These are phyloP conservation scores for Heliamphora exappendiculata DNA, from an alignment of 148 eudicot genomes.

Conservation along the genomic window DNA sequence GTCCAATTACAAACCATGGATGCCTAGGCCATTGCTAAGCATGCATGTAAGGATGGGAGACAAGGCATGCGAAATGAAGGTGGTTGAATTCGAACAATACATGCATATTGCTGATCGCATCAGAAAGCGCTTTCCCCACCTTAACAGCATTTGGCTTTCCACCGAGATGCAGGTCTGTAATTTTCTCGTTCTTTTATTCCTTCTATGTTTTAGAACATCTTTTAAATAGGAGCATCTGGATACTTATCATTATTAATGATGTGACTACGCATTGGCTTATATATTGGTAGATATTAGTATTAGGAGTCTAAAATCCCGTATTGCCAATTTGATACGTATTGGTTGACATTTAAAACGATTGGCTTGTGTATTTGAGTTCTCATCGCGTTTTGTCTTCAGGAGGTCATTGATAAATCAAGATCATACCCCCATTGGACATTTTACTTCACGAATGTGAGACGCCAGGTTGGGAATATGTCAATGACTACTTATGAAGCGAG, in stretches of 20 bases:
- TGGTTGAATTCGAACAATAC: slow-evolving; percentile 72
- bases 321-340: too few species aligned
- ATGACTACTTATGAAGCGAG: slow-evolving; percentile 92
- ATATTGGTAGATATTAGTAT: too few species aligned
- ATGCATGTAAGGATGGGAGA: slow-evolving; percentile 98
- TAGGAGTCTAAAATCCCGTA: too few species aligned
- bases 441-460: slow-evolving; percentile 60
- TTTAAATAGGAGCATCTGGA: too few species aligned
- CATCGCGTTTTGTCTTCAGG: slow-evolving; percentile 20
- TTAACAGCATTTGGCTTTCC: slow-evolving; percentile 75
- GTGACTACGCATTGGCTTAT: too few species aligned
- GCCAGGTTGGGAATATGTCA: slow-evolving; percentile 68
- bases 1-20: slow-evolving; percentile 82
- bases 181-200: not conserved
- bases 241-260: too few species aligned
- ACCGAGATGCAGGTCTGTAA: slow-evolving; percentile 79
- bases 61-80: slow-evolving; percentile 88
- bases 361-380: not conserved
- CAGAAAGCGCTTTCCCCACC: slow-evolving; percentile 56
- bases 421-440: slow-evolving; percentile 61
- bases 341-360: too few species aligned
- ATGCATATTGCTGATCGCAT: slow-evolving; percentile 63
- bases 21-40: slow-evolving; percentile 79
- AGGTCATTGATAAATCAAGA: slow-evolving; percentile 58
- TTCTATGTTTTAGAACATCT: too few species aligned